Evolutionary conservation across 129 eudicot species (phyloP), one percentile per base, ranked within the genome.

Genomic region (Lonicera japonica): DNA sequence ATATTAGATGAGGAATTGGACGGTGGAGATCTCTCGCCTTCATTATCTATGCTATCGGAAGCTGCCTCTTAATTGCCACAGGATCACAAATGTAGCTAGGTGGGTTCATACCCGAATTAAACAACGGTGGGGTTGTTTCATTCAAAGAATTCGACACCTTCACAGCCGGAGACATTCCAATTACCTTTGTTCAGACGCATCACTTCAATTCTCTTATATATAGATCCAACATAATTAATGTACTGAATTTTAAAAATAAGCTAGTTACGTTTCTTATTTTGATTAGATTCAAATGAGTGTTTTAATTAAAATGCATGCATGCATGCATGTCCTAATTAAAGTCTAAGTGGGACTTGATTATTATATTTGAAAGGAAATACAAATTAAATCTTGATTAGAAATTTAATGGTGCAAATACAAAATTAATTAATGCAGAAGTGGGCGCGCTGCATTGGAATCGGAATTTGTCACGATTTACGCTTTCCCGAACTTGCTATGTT

Each of bases 111-210:
- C 77, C 80, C 1, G 84, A 74, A 70, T 1, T 51, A 38, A 23
- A 40, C 17, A 17, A 19, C 25, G 62, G 38, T 3, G 84, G 84
- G 4, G 70, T 70, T 23, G 45, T 75, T 25, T 39, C 40, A 2
- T 82, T 78, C 34, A 78, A 63, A 25, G 84, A 82, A 61, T 82
- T 84, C n/a, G 66, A 78, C 19, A 61, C 57, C 0, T 58, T 82
- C 59, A 5, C 76, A 8, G 81, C 74, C 8, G 80, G 83, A 23
- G 77, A 58, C 0, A 25, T 8, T 0, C 73, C 80, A n/a, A n/a
- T n/a, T 6, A 76, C 77, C 2, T 23, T 82, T 47, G 72, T 73
- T 4, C 77, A 77, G 43, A 79, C 0, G 51, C 16, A 12, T 43
- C 50, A 43, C 14, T 43, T 43, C 50, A 29, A n/a, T n/a, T n/a